phyloP scores from a whole-genome alignment of 228 moss, liverwort and hornwort species.

The Sphagnum magellanicum region DNA sequence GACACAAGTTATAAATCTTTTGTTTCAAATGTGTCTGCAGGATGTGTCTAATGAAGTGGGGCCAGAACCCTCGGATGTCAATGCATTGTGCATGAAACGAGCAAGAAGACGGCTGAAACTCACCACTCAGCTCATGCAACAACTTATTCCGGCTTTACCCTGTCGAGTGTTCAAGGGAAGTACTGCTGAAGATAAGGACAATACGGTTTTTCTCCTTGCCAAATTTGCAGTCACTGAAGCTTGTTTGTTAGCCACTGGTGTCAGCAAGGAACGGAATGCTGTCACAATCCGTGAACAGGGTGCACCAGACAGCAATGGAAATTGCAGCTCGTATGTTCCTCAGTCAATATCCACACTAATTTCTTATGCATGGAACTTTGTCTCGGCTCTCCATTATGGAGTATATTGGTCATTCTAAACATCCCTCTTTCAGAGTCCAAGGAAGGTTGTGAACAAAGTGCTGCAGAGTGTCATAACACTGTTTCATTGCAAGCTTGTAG shows the following conservation, averaged over 20 bases:
- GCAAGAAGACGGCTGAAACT: slow-evolving; percentile 81
- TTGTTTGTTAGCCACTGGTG: slow-evolving; percentile 80
- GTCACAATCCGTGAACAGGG: slow-evolving; percentile 45
- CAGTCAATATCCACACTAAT: background rate
- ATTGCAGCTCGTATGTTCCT: slow-evolving; percentile 26
- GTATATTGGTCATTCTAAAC: background rate
- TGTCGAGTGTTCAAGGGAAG: slow-evolving; percentile 74
- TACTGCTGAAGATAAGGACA: slow-evolving; percentile 64
- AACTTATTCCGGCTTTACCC: slow-evolving; percentile 80
- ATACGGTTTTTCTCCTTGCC: slow-evolving; percentile 70
- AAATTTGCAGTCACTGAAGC: slow-evolving; percentile 89
- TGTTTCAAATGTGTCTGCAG: slow-evolving; percentile 19
- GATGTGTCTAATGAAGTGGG: slow-evolving; percentile 59
- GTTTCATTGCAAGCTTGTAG: background rate
- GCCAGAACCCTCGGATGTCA: slow-evolving; percentile 55
- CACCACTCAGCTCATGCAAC: slow-evolving; percentile 93
- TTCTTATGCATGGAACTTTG: background rate
- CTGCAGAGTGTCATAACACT: background rate
- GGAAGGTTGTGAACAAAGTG: background rate
- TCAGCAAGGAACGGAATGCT: slow-evolving; percentile 44
- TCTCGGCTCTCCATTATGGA: background rate
- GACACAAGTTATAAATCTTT: background rate
- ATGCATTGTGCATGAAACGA: slow-evolving; percentile 67
- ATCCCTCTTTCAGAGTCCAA: background rate
- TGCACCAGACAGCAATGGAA: slow-evolving; percentile 52